These are phyloP conservation scores for Ustilago cynodontis DNA, from an alignment of 1,284 basidiomycete genomes.

Conservation along the genomic window DNA sequence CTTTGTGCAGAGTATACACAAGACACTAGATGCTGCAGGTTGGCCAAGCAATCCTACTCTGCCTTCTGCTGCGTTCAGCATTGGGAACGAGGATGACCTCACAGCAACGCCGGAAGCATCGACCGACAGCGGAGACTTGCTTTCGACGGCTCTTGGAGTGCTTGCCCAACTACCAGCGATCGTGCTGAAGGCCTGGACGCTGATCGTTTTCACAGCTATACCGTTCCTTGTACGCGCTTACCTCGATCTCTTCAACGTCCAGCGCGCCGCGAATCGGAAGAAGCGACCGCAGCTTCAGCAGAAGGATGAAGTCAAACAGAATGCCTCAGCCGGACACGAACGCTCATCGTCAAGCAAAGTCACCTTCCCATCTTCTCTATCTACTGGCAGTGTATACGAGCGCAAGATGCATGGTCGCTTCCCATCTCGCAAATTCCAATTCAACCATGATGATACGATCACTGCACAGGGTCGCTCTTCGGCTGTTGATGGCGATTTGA, in stretches of 20 bases:
- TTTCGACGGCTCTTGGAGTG: background rate
- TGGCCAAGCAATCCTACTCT: constrained; percentile 27
- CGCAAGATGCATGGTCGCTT: constrained; percentile 51
- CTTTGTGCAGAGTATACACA: constrained; percentile 51
- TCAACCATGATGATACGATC: constrained; percentile 18
- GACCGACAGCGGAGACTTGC: background rate
- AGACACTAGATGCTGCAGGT: constrained; percentile 31
- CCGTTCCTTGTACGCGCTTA: constrained; percentile 40
- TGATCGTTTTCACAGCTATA: constrained; percentile 24
- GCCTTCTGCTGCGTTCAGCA: background rate
- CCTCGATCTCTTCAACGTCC: constrained; percentile 48
- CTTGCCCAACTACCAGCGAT: constrained; percentile 25
- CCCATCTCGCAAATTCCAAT: constrained; percentile 41
- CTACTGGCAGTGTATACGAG: constrained; percentile 36
- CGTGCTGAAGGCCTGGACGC: constrained; percentile 29
- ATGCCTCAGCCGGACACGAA: background rate
- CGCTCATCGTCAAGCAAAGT: constrained; percentile 11
- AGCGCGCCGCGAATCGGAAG: constrained; percentile 24
- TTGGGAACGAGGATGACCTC: background rate
- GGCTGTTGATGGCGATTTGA: constrained; percentile 10
- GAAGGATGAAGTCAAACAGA: background rate
- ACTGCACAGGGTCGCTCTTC: constrained; percentile 13
- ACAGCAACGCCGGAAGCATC: background rate
- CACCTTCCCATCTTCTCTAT: constrained; percentile 25
- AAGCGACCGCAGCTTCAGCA: constrained; percentile 16